phyloP scores from a whole-genome alignment of 768 basidiomycete genomes.

The Russula foetens region DNA sequence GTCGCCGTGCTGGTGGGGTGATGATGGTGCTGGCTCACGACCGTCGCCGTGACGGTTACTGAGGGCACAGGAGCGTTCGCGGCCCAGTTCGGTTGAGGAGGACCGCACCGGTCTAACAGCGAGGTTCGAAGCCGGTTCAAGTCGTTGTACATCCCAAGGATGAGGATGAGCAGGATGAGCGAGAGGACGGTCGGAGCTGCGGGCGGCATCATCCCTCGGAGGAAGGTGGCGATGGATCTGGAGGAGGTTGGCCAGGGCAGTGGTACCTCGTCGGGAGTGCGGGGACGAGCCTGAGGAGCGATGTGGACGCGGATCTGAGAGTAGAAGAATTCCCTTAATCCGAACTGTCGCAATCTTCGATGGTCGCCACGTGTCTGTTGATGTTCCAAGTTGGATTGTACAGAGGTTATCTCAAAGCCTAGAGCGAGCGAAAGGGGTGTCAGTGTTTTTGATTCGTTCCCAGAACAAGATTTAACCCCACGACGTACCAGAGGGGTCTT shows the following conservation, averaged over 20 bases:
- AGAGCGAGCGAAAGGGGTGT: background rate
- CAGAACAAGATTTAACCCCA: background rate
- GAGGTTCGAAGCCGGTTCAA: constrained; percentile 25
- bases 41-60: constrained; percentile 34
- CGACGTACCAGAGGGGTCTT: constrained; percentile 43
- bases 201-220: constrained; percentile 16
- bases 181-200: constrained; percentile 26
- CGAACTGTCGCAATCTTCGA: constrained; percentile 44
- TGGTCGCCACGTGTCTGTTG: constrained; percentile 35
- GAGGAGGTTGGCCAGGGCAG: background rate
- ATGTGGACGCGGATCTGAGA: constrained; percentile 36
- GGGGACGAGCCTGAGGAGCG: background rate
- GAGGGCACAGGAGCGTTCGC: background rate
- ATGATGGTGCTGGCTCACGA: constrained; percentile 13
- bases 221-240: background rate
- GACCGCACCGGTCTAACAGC: constrained; percentile 25
- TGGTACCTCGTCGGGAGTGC: background rate
- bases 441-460: background rate
- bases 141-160: constrained; percentile 25
- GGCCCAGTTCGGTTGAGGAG: constrained; percentile 11
- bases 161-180: constrained; percentile 23
- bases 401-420: constrained; percentile 37
- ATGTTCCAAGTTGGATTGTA: constrained; percentile 51
- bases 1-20: background rate
- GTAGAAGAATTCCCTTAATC: constrained; percentile 49